These are phyloP conservation scores for Parafenestella ontariensis DNA, from an alignment of 2,329 filamentous ascomycete genomes.

Conservation along the genomic window DNA sequence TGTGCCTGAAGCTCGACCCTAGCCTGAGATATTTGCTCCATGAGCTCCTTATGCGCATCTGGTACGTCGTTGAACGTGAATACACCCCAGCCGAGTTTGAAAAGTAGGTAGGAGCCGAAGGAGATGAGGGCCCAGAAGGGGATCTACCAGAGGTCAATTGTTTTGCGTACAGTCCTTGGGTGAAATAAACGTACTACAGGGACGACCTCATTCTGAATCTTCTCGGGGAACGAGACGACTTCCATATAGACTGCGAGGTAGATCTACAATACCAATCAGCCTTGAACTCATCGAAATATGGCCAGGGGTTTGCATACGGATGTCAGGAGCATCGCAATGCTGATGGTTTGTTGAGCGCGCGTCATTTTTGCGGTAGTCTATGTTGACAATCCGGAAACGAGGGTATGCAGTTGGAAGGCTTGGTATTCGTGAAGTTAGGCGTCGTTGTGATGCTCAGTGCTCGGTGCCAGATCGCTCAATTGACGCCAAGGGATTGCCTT, in stretches of 20 bases:
- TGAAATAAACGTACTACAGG: constrained; percentile 74
- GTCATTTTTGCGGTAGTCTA: constrained; percentile 71
- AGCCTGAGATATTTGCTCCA: constrained; percentile 80
- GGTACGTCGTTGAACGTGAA: constrained; percentile 97
- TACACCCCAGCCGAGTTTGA: constrained; percentile 89
- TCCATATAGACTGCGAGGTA: constrained; percentile 88
- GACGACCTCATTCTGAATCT: constrained; percentile 83
- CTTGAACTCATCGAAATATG: neutral
- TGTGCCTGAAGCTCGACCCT: constrained; percentile 74
- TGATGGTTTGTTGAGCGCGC: constrained; percentile 90
- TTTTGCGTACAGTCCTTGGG: neutral
- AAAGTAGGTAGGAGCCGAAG: constrained; percentile 90
- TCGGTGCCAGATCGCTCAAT: constrained; percentile 36
- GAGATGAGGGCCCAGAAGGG: constrained; percentile 92
- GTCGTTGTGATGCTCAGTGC: constrained; percentile 25
- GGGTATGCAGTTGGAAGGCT: constrained; percentile 28
- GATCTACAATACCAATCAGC: constrained; percentile 65
- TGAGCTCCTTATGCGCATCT: constrained; percentile 86
- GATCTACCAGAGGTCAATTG: constrained; percentile 62
- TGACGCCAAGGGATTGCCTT: constrained; percentile 33
- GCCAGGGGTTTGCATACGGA: constrained; percentile 67
- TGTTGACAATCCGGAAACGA: constrained; percentile 15
- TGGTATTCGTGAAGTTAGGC: constrained; percentile 10
- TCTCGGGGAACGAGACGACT: constrained; percentile 78
- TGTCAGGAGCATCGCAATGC: constrained; percentile 82